Percentiles rank a stretch among this genome's conserved stretches.
Conservation (phyloP, 495 filamentous ascomycete species). For the Amorphotheca resinae region DNA sequence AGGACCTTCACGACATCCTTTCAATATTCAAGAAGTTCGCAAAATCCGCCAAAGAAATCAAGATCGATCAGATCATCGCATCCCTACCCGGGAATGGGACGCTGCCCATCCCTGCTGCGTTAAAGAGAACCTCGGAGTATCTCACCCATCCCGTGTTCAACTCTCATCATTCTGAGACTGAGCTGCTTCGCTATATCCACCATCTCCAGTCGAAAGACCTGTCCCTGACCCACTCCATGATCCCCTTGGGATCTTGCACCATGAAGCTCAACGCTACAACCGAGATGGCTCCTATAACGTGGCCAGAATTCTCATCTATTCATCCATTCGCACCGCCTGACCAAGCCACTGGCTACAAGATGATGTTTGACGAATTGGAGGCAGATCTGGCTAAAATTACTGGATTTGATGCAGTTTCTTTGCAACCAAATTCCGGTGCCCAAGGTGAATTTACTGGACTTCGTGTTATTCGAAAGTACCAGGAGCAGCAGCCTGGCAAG, state of each 20-base stretch:
- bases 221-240: conserved; percentile 95
- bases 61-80: conserved; percentile 28
- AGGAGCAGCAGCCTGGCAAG: conserved; percentile 45
- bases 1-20: conserved; percentile 49
- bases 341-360: conserved; percentile 54
- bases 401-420: conserved; percentile 76
- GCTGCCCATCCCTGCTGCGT: conserved; percentile 38
- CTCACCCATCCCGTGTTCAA: conserved; percentile 95
- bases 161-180: conserved; percentile 90
- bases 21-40: conserved; percentile 40
- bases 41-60: conserved; percentile 12
- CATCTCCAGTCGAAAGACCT: conserved; percentile 94
- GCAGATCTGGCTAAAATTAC: conserved; percentile 75
- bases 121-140: conserved; percentile 64
- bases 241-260: conserved; percentile 95
- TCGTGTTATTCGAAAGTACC: conserved; percentile 82
- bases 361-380: conserved; percentile 60
- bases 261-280: conserved; percentile 98
- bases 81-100: conserved; percentile 20
- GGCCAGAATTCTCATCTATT: conserved; percentile 72
- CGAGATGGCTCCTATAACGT: conserved; percentile 84
- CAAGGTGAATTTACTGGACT: conserved; percentile 95
- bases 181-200: conserved; percentile 88
- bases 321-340: conserved; percentile 67
- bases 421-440: conserved; percentile 95